Percentiles rank a stretch among this genome's conserved stretches.
Conservation (phyloP, 2,329 filamentous ascomycete species). For the Talaromyces sp. region DNA sequence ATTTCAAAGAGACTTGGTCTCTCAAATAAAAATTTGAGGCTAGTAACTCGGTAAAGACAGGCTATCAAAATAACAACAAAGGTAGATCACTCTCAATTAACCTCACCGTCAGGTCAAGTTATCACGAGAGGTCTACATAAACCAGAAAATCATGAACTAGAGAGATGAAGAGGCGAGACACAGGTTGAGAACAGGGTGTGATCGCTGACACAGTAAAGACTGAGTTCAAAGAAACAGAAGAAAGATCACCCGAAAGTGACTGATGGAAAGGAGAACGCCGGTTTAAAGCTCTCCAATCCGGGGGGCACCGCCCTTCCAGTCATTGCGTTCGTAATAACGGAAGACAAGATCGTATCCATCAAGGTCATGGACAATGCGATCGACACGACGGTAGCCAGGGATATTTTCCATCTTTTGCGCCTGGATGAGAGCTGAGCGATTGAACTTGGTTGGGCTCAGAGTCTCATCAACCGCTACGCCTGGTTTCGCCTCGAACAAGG, state of each 20-base stretch:
- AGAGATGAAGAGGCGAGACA: neutral
- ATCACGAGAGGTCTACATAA: neutral
- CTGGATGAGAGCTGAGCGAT: constrained; percentile 37
- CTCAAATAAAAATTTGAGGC: neutral
- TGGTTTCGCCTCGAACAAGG: constrained; percentile 85
- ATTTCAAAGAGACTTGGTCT: neutral
- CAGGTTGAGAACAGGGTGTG: neutral
- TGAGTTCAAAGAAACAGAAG: neutral
- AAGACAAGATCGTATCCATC: constrained; percentile 97
- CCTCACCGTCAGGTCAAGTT: neutral
- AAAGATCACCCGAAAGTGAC: constrained; percentile 2
- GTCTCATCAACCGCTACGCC: constrained; percentile 35
- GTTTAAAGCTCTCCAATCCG: constrained; percentile 50
- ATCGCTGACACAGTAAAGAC: neutral
- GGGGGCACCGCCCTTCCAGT: constrained; percentile 64
- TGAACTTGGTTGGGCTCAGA: constrained; percentile 38
- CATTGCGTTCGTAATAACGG: constrained; percentile 89
- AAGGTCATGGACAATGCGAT: constrained; percentile 94
- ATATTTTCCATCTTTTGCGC: constrained; percentile 66
- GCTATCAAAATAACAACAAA: constrained; percentile 8
- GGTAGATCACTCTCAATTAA: neutral
- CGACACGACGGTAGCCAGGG: constrained; percentile 79
- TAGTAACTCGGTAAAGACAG: constrained; percentile 13
- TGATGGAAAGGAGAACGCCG: neutral
- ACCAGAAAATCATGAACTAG: neutral